These are phyloP conservation scores for Tetrapisispora namnaoensis DNA, from an alignment of 805 yeast genomes.

Conservation along the genomic window DNA sequence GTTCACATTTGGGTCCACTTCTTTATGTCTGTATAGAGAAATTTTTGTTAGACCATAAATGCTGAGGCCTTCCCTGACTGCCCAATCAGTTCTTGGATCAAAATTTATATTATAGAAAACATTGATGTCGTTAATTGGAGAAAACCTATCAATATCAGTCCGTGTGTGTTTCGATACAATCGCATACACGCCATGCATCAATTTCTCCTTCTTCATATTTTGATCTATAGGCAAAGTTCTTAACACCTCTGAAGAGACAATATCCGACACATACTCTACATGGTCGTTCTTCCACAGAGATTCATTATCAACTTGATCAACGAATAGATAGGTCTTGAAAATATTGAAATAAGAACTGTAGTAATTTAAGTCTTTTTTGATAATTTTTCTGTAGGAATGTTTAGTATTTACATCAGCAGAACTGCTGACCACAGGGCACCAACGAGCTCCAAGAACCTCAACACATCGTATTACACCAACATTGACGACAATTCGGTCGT, in stretches of 20 bases:
- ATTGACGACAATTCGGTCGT: neutral
- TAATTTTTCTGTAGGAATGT: neutral
- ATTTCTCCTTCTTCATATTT: neutral
- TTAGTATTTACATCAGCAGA: neutral
- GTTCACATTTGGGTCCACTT: neutral
- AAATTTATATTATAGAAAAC: neutral
- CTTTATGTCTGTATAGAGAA: neutral
- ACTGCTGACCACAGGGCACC: neutral
- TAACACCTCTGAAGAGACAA: neutral
- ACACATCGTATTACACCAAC: conserved; percentile 1
- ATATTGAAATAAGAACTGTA: neutral
- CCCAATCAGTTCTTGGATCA: neutral
- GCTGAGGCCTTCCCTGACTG: neutral
- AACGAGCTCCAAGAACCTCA: neutral
- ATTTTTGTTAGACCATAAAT: neutral
- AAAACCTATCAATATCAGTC: neutral
- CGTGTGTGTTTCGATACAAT: neutral
- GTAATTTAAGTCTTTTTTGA: conserved; percentile 1
- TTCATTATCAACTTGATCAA: neutral
- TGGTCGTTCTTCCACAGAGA: neutral
- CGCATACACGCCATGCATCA: neutral
- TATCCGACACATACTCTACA: neutral
- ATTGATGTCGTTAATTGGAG: neutral
- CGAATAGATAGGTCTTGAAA: neutral
- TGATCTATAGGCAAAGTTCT: neutral